Evolutionary conservation across 2,329 filamentous ascomycete species (phyloP), one percentile per base, ranked within the genome.

Genomic region (Fusarium proliferatum): DNA sequence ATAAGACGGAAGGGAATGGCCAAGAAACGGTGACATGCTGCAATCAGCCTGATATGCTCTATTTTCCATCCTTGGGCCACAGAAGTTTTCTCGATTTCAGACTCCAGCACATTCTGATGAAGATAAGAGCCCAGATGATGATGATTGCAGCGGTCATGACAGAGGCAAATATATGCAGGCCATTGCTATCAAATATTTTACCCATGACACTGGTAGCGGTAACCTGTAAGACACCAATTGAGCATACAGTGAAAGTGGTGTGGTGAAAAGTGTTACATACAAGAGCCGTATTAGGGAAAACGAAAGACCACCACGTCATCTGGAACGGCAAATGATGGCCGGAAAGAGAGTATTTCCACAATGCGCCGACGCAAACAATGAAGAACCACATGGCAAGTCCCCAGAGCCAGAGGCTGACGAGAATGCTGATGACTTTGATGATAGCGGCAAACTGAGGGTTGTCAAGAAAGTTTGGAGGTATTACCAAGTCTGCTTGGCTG

Each of bases 301-400:
- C 87, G 80, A 95, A 96, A 7, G 90, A 93, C 82, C 92, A 96
- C 91, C 93, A 97, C 3, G 91, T 94, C 93, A 96, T 95, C 23
- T 93, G 91, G 77, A 95, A 96, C 8, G 90, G 87, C 84, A 95
- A 89, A 66, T 86, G 88, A 42, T 87, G 86, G 16, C 88, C 84
- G 5, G 83, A 80, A 0, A 86, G 84, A 26, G 91, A 85, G 57
- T 92, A 91, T 36, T 90, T 92, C 87, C 88, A 92, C 67, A 96
- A 88, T 4, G 93, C 93, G 5, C 93, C 92, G n/a, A 93, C 88
- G 3, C 90, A 92, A 16, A 96, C 91, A 64, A 96, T 85, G 81
- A 96, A 96, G 84, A 96, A 96, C 91, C 94, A 96, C 34, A 94
- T 82, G 33, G 93, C 92, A n/a, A 96, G 83, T 0, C 90, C 94